These are phyloP conservation scores for Flammula alnicola DNA, from an alignment of 1,284 basidiomycete genomes.

Conservation along the genomic window DNA sequence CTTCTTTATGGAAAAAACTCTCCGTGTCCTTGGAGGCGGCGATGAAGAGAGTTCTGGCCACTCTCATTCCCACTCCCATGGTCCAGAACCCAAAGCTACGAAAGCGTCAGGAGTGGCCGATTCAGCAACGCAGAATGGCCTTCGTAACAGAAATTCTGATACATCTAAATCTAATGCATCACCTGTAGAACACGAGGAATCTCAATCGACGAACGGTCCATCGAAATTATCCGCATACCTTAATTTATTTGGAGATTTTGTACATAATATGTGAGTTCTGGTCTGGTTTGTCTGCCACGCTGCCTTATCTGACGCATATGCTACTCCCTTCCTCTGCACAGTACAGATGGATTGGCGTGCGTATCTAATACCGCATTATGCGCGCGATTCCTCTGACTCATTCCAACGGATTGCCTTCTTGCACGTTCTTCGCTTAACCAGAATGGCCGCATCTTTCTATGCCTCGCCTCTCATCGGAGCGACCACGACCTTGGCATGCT, in stretches of 20 bases:
- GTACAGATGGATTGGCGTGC: constrained; percentile 86
- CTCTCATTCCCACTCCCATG: constrained; percentile 53
- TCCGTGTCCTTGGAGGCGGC: constrained; percentile 72
- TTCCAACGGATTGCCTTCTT: constrained; percentile 8
- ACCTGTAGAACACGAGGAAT: constrained; percentile 29
- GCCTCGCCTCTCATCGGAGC: constrained; percentile 88
- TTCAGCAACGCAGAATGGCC: constrained; percentile 37
- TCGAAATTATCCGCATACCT: constrained; percentile 88
- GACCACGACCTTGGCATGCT: constrained; percentile 89
- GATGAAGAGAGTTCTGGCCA: constrained; percentile 64
- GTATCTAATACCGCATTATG: constrained; percentile 30
- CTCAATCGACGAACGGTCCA: constrained; percentile 47
- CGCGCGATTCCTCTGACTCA: constrained; percentile 11
- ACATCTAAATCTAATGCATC: constrained; percentile 23
- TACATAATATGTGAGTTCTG: constrained; percentile 76
- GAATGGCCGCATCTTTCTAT: constrained; percentile 91
- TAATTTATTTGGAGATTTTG: constrained; percentile 90
- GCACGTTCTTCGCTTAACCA: constrained; percentile 36
- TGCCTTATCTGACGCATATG: constrained; percentile 22
- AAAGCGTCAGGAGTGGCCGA: constrained; percentile 41
- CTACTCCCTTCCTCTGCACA: constrained; percentile 21
- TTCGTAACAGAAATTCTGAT: constrained; percentile 40
- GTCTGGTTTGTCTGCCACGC: constrained; percentile 15
- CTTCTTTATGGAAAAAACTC: constrained; percentile 89
- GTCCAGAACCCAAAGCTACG: constrained; percentile 30